These are phyloP conservation scores for Botrytis fragariae DNA, from an alignment of 2,329 filamentous ascomycete genomes.

Conservation along the genomic window DNA sequence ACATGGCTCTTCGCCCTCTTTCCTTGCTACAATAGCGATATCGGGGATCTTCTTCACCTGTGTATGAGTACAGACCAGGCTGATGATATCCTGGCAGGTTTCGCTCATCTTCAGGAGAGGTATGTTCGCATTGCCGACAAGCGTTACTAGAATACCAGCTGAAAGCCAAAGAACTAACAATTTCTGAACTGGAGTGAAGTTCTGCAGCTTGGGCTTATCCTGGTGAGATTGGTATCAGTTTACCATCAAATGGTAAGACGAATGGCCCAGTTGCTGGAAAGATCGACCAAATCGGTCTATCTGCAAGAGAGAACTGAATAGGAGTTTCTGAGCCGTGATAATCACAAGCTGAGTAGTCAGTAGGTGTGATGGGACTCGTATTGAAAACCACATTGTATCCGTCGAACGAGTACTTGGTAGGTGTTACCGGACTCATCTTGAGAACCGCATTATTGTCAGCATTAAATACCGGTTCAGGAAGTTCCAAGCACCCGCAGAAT, in stretches of 20 bases:
- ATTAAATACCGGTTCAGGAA: background rate
- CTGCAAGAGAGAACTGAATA: too few species aligned
- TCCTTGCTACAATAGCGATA: background rate
- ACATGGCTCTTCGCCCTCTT: background rate
- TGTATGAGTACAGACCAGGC: background rate
- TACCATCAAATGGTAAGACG: background rate
- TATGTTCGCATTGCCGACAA: slow-evolving; percentile 69
- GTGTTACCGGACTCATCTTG: background rate
- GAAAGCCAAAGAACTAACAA: slow-evolving; percentile 73
- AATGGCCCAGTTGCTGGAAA: background rate
- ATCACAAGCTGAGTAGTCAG: too few species aligned
- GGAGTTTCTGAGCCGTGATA: too few species aligned
- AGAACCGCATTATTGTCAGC: background rate
- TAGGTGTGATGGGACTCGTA: background rate
- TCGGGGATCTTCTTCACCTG: background rate
- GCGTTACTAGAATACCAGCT: slow-evolving; percentile 67
- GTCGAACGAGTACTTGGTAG: background rate
- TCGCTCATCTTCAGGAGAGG: slow-evolving; percentile 63
- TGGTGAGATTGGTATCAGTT: too few species aligned
- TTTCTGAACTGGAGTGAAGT: slow-evolving; percentile 43
- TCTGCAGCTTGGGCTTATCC: background rate
- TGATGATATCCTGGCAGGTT: slow-evolving; percentile 41
- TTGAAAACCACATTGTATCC: background rate
- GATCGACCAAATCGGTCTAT: too few species aligned
- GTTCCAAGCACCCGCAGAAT: background rate